Percentiles rank a stretch among this genome's conserved stretches.
Evolutionary conservation across 148 eudicot species (phyloP).

Genomic region (Diospyros kaki): DNA sequence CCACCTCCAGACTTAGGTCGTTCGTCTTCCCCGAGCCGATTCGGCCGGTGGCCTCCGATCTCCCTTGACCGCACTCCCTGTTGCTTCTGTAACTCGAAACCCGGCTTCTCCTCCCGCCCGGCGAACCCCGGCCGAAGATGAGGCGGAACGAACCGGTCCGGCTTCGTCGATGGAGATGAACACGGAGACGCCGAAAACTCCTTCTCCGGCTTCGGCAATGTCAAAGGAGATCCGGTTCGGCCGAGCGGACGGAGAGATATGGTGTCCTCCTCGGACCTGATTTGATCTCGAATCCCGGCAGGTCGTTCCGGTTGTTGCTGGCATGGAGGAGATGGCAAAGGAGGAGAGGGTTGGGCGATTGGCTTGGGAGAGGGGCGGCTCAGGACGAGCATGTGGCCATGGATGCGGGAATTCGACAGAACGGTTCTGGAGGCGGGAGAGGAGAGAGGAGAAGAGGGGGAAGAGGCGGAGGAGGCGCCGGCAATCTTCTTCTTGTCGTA

Average conservation of each 20-base stretch:
- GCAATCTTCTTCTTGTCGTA: conserved; percentile 43
- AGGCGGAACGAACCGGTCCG: conserved; percentile 62
- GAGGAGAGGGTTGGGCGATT: conserved; percentile 19
- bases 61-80: conserved; percentile 11
- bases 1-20: conserved; percentile 57
- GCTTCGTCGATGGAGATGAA: conserved; percentile 20
- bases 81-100: conserved; percentile 27
- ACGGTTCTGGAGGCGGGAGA: conserved; percentile 22
- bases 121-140: conserved; percentile 62
- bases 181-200: conserved; percentile 7
- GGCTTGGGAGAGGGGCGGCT: conserved; percentile 67
- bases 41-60: conserved; percentile 14
- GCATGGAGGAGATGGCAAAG: conserved; percentile 12
- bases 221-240: conserved; percentile 31
- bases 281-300: conserved; percentile 13
- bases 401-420: conserved; percentile 53
- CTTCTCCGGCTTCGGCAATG: conserved; percentile 19
- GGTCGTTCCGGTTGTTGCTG: not conserved
- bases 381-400: conserved; percentile 70
- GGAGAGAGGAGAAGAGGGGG: conserved; percentile 14
- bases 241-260: conserved; percentile 64
- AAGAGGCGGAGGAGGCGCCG: conserved; percentile 12
- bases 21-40: conserved; percentile 29
- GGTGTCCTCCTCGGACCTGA: conserved; percentile 13
- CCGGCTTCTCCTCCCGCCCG: conserved; percentile 41